phyloP scores from a whole-genome alignment of 164 flowering plant genomes.

The Taxillus chinensis region DNA sequence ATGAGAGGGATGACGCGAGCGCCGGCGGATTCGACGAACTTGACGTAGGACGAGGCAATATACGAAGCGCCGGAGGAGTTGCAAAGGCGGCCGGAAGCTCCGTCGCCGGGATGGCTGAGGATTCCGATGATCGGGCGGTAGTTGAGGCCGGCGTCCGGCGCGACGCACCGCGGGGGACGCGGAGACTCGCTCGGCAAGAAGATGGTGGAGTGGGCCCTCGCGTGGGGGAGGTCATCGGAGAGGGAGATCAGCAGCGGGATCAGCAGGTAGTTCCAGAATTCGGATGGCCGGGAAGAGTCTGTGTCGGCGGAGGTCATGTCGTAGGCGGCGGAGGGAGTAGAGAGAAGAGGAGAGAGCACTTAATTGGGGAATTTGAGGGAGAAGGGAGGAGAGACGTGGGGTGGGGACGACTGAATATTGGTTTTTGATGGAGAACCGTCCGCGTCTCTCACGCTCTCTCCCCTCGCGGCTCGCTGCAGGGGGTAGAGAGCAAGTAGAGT shows the following conservation, averaged over 20 bases:
- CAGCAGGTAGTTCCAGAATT: slow-evolving; percentile 39
- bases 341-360: slow-evolving; percentile 8
- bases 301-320: slow-evolving; percentile 8
- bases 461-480: too few relatives aligned
- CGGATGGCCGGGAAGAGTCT: slow-evolving; percentile 13
- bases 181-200: slow-evolving; percentile 18
- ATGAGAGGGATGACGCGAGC: slow-evolving; percentile 90
- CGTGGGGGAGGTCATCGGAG: slow-evolving; percentile 24
- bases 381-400: slow-evolving; percentile 9
- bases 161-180: slow-evolving; percentile 23
- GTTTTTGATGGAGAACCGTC: not conserved
- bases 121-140: slow-evolving; percentile 88
- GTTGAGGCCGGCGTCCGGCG: slow-evolving; percentile 46
- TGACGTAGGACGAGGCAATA: slow-evolving; percentile 92
- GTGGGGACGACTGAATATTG: not conserved
- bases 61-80: slow-evolving; percentile 65
- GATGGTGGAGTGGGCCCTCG: slow-evolving; percentile 29
- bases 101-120: slow-evolving; percentile 91
- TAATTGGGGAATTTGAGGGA: slow-evolving; percentile 14
- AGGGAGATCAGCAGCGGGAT: slow-evolving; percentile 36
- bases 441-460: too few relatives aligned
- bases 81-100: slow-evolving; percentile 77
- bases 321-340: slow-evolving; percentile 11
- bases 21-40: slow-evolving; percentile 91
- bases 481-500: too few relatives aligned